Conservation (phyloP, 2,329 filamentous ascomycete species). For the Colletotrichum orbiculare region DNA sequence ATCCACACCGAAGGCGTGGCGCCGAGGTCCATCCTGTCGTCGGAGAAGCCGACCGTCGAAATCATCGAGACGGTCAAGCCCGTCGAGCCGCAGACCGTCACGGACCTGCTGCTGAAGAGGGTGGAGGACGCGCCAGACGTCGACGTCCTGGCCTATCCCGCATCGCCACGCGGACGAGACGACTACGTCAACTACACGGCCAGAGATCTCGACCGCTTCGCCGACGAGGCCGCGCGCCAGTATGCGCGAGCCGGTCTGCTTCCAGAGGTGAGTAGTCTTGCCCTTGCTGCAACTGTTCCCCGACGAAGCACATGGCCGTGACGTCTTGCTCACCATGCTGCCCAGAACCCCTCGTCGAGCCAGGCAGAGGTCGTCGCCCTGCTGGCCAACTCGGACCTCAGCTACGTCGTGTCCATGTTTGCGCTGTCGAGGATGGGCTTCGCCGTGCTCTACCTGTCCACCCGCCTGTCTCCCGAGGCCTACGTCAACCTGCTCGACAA, state of each 20-base stretch:
- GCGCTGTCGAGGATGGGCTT: conserved; percentile 64
- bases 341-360: conserved; percentile 32
- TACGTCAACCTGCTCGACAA: conserved; percentile 58
- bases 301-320: too few relatives aligned
- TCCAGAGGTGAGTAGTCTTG: conserved; percentile 22
- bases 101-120: conserved; percentile 18
- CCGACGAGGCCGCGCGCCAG: conserved; percentile 39
- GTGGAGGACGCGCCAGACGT: conserved; percentile 24
- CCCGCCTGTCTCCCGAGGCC: conserved; percentile 61
- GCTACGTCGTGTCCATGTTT: conserved; percentile 63
- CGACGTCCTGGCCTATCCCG: conserved; percentile 40
- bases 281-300: background rate
- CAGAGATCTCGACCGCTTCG: conserved; percentile 40
- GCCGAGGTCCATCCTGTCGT: conserved; percentile 20
- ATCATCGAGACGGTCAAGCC: conserved; percentile 27
- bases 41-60: conserved; percentile 26
- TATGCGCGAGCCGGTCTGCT: conserved; percentile 29
- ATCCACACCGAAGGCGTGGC: conserved; percentile 22
- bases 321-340: background rate
- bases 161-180: conserved; percentile 35
- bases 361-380: conserved; percentile 55
- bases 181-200: conserved; percentile 42
- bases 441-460: conserved; percentile 64
- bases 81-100: conserved; percentile 22
- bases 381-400: conserved; percentile 60